Conservation (phyloP, 306 rosid species). For the Argentina anserina region DNA sequence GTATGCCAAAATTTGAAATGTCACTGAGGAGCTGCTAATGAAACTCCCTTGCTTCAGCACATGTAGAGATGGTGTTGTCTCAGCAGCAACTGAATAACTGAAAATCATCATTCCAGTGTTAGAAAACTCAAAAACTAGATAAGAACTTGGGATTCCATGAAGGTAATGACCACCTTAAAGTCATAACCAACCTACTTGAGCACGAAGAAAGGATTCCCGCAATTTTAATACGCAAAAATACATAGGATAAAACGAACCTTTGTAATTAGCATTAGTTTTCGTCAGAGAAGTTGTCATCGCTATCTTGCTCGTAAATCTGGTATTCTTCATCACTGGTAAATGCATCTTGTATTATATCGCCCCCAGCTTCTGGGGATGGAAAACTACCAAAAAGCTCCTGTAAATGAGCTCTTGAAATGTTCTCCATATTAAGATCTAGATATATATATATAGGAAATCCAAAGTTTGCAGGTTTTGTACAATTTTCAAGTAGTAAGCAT, state of each 20-base stretch:
- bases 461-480: constrained; percentile 6
- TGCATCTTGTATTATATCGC: constrained; percentile 24
- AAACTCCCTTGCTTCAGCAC: background rate
- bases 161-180: background rate
- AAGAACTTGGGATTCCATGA: background rate
- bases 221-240: background rate
- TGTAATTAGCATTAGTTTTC: constrained; percentile 23
- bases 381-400: constrained; percentile 87
- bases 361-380: constrained; percentile 40
- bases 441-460: constrained; percentile 43
- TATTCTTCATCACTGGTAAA: constrained; percentile 59
- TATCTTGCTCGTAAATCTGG: constrained; percentile 57
- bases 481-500: background rate
- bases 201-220: background rate
- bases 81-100: background rate
- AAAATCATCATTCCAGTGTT: background rate
- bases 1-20: background rate
- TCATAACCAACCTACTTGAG: background rate
- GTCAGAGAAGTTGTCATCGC: constrained; percentile 43
- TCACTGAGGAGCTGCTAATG: background rate
- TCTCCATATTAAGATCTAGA: constrained; percentile 51
- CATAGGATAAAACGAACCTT: background rate
- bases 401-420: constrained; percentile 66
- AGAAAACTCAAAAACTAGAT: background rate
- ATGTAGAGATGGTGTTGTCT: background rate